Base-by-base conservation (phyloP, 176 grass and related monocot genomes). In the Puya raimondii region DNA sequence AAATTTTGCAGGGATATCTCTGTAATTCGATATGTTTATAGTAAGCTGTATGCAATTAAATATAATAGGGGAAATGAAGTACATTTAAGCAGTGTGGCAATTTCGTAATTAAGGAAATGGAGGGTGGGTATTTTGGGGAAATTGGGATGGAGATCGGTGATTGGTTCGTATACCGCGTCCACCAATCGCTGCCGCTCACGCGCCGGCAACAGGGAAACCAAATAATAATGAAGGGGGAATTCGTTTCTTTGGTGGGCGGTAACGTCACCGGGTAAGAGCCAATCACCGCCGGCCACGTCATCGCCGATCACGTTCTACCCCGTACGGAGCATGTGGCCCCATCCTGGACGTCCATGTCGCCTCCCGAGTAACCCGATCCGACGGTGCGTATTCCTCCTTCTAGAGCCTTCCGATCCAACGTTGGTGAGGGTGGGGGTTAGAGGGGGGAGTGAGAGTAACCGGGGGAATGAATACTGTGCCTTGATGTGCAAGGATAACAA, bases 401-500 rank as follows among this genome's bases (percentile, higher is more conserved):
- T 70, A 80, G 85, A 80, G 81, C 11, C 77, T 88, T 80, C 81
- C 54, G 77, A 88, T 80, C 77, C 85, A 47, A 25, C 16, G 27
- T 13, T 11, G 12, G 48, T n/a, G 16, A 52, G 51, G 66, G 48
- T 42, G 64, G 51, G 59, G 58, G n/a, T n/a, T n/a, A n/a, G 11
- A 50, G 27, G 12, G 48, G 25, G 58, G 51, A 61, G 17, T 66
- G 49, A 50, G 13, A 17, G 49, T 70, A 16, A 33, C 16, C 15
- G n/a, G 7, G 23, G 23, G 27, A 67, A 76, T 67, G 22, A 12
- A 42, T 5, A 42, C 33, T 42, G 33, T 42, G 56, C 21, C 56
- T 61, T 61, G 56, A 61, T 20, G 56, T 42, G 1, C 3, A 2
- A 59, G 8, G 15, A 59, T 14, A 21, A 18, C 15, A n/a, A 9